These are phyloP conservation scores for Chlamydomonas reinhardtii DNA, from an alignment of 163 green algal genomes.

Conservation along the genomic window DNA sequence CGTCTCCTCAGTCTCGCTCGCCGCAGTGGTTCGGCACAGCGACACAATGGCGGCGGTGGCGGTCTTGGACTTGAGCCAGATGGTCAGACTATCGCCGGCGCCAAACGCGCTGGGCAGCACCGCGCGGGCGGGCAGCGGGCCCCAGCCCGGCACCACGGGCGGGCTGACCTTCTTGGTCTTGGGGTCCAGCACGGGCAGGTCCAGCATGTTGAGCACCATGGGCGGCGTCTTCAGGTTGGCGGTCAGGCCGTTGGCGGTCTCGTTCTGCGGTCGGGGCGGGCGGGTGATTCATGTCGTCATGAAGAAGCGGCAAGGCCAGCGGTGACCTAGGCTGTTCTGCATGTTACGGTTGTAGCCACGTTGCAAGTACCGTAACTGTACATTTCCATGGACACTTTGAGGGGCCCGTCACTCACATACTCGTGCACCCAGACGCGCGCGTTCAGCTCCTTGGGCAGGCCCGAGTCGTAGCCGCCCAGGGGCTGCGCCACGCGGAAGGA, in stretches of 20 bases:
- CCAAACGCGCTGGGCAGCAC: not conserved
- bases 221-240: not conserved
- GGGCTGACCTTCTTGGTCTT: not conserved
- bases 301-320: too few species aligned
- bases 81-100: not conserved
- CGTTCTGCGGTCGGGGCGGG: not conserved
- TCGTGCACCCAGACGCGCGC: constrained; percentile 19
- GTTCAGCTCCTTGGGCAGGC: not conserved
- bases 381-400: too few species aligned
- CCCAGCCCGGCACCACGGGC: not conserved
- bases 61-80: not conserved
- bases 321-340: too few species aligned
- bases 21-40: not conserved
- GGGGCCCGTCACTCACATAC: not conserved
- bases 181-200: not conserved
- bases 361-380: too few species aligned
- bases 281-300: too few species aligned
- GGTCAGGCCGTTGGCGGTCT: not conserved
- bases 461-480: constrained; percentile 10
- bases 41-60: not conserved
- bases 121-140: not conserved
- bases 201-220: not conserved
- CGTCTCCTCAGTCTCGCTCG: not conserved
- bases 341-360: too few species aligned
- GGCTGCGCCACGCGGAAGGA: constrained; percentile 11